Evolutionary conservation across 2,329 filamentous ascomycete genomes (phyloP).

Genomic region (Massarina eburnea): DNA sequence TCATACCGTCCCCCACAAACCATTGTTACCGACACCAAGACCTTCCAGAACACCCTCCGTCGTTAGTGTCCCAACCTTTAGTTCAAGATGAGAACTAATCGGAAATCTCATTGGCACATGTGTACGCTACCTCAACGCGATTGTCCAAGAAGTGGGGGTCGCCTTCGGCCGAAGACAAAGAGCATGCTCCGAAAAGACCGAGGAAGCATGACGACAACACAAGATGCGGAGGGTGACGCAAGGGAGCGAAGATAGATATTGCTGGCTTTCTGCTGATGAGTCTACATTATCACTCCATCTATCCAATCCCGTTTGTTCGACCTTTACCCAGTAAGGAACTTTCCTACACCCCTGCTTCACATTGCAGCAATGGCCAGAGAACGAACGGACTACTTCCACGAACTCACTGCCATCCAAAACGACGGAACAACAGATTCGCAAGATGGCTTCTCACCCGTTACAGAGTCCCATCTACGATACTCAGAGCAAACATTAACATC

Average conservation of each 20-base stretch:
- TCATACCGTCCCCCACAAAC: too few relatives aligned
- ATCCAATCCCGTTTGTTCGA: too few relatives aligned
- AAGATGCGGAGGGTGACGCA: too few relatives aligned
- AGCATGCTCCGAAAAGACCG: not conserved
- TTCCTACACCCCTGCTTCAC: constrained; percentile 10
- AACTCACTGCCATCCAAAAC: too few relatives aligned
- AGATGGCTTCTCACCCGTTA: not conserved
- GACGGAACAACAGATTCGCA: not conserved
- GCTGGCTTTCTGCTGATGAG: too few relatives aligned
- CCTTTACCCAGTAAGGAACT: constrained; percentile 1
- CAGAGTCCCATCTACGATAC: not conserved
- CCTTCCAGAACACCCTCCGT: too few relatives aligned
- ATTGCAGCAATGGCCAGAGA: constrained; percentile 10
- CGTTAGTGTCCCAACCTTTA: too few relatives aligned
- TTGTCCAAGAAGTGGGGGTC: not conserved
- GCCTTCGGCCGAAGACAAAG: not conserved
- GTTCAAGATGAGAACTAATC: too few relatives aligned
- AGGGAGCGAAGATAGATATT: constrained; percentile 1
- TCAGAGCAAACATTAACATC: too few relatives aligned
- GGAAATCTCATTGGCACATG: too few relatives aligned
- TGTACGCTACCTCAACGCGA: too few relatives aligned
- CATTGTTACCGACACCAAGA: too few relatives aligned
- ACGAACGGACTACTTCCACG: constrained; percentile 8
- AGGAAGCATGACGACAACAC: not conserved
- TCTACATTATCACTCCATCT: not conserved